Base-by-base conservation (phyloP, 345 rosid species). In the Nephelium lappaceum region DNA sequence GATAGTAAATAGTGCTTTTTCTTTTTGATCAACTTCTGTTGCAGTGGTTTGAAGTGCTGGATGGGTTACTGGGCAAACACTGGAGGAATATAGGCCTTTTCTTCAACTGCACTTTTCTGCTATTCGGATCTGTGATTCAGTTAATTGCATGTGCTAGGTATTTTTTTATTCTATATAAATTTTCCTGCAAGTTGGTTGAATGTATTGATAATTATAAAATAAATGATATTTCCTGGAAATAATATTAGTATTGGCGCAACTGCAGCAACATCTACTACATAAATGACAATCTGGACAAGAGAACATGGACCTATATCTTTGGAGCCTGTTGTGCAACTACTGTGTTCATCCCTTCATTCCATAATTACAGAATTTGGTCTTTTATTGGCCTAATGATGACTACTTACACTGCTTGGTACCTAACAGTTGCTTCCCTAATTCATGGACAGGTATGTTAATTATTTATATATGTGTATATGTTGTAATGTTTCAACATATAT, bases 271-370 rank as follows among this genome's bases (percentile, higher is more conserved):
- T 95, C 82, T 95, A 95, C 84, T 93, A 95, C 86, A 90, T 95
- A 75, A 95, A 95, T 69, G 99, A 95, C 90, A 91, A 91, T 82
- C 89, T 95, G n/a, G 98, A 93, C 91, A 95, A 95, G 90, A 92
- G 99, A 85, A 95, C 99, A 70, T 95, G 98, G 99, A 95, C 99
- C 72, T 95, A 93, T 87, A 92, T 95, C 77, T 95, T 95, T 83
- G 99, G 99, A 5, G 99, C 99, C 3, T 95, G 98, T 77, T 95
- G 99, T 81, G 99, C 99, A 73, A 93, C 99, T 45, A 95, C 99
- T 24, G 99, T 93, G 81, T 95, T 95, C 84, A 88, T 95, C 80
- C 99, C 99, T 74, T 95, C 99, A 0, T 95, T 95, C 88, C 99
- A 92, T 75, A 95, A 95, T 70, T 95, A 95, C 82, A 86, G 99